These are phyloP conservation scores for Cutaneotrichosporon daszewskae DNA, from an alignment of 1,284 basidiomycete genomes.

Conservation along the genomic window DNA sequence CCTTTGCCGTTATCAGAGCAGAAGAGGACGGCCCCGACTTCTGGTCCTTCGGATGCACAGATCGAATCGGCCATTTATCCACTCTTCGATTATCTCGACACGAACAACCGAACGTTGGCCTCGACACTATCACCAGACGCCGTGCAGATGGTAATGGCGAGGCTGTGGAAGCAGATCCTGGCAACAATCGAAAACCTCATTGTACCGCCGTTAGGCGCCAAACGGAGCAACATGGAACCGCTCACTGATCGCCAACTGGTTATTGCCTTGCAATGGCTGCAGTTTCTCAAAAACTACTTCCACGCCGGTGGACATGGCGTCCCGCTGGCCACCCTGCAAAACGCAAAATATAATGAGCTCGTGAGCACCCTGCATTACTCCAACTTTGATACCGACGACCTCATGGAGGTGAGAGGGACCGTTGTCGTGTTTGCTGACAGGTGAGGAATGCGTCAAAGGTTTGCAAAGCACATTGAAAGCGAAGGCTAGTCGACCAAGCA, in stretches of 20 bases:
- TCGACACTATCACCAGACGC: slow-evolving; percentile 76
- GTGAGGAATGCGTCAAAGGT: slow-evolving; percentile 80
- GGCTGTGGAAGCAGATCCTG: slow-evolving; percentile 95
- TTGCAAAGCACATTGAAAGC: slow-evolving; percentile 63
- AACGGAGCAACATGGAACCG: slow-evolving; percentile 83
- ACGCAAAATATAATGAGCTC: slow-evolving; percentile 90
- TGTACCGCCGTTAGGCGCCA: slow-evolving; percentile 84
- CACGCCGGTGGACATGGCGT: slow-evolving; percentile 84
- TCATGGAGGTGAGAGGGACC: slow-evolving; percentile 63
- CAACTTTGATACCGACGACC: slow-evolving; percentile 84
- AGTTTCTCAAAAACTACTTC: slow-evolving; percentile 94
- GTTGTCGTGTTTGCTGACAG: slow-evolving; percentile 5
- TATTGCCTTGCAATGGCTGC: slow-evolving; percentile 96
- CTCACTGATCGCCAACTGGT: slow-evolving; percentile 93
- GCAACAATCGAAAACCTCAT: slow-evolving; percentile 80
- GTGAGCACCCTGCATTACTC: slow-evolving; percentile 86
- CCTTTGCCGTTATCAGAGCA: slow-evolving; percentile 63
- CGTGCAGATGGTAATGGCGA: slow-evolving; percentile 87
- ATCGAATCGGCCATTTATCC: slow-evolving; percentile 90
- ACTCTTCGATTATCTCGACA: slow-evolving; percentile 94
- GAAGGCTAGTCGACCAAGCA: slow-evolving; percentile 73
- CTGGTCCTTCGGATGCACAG: slow-evolving; percentile 83
- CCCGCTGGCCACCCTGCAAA: slow-evolving; percentile 81
- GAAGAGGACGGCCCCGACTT: slow-evolving; percentile 45
- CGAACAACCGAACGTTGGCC: slow-evolving; percentile 86